These are phyloP conservation scores for Chrysophaeum taylorii DNA, from an alignment of 352 stramenopile species.

Conservation along the genomic window DNA sequence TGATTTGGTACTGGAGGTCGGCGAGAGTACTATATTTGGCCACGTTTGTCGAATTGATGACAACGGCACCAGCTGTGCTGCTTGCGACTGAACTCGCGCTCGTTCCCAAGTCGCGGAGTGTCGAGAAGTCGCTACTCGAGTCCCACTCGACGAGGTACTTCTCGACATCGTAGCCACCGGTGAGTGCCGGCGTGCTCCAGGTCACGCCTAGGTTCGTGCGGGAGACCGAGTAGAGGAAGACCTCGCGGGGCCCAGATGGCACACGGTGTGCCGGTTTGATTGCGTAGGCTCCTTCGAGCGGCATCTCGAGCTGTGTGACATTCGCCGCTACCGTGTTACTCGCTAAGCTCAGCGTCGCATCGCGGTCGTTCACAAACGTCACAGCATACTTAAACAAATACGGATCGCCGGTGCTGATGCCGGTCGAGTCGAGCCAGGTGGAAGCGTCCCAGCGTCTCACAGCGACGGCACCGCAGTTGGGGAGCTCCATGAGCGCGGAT, in stretches of 20 bases:
- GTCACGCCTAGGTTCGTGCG: conserved; percentile 42
- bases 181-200: conserved; percentile 33
- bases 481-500: conserved; percentile 45
- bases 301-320: not conserved
- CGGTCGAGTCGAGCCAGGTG: not conserved
- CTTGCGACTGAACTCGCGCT: conserved; percentile 38
- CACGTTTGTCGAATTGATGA: not conserved
- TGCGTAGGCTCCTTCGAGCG: not conserved
- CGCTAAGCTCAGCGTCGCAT: conserved; percentile 43
- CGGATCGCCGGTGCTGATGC: not conserved
- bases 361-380: conserved; percentile 39
- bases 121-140: conserved; percentile 52
- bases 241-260: conserved; percentile 32
- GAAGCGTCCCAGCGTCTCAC: conserved; percentile 55
- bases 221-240: conserved; percentile 46
- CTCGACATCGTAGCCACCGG: conserved; percentile 5
- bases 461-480: conserved; percentile 54
- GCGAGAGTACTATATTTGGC: not conserved
- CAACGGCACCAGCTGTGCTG: conserved; percentile 28
- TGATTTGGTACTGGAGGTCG: conserved; percentile 49
- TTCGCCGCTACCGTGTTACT: conserved; percentile 18
- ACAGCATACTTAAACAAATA: conserved; percentile 49
- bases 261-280: conserved; percentile 1
- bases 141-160: conserved; percentile 85
- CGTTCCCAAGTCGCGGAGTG: conserved; percentile 38